Evolutionary conservation across 1,139 yeast genomes (phyloP).

Genomic region (Pneumocystis jirovecii): DNA sequence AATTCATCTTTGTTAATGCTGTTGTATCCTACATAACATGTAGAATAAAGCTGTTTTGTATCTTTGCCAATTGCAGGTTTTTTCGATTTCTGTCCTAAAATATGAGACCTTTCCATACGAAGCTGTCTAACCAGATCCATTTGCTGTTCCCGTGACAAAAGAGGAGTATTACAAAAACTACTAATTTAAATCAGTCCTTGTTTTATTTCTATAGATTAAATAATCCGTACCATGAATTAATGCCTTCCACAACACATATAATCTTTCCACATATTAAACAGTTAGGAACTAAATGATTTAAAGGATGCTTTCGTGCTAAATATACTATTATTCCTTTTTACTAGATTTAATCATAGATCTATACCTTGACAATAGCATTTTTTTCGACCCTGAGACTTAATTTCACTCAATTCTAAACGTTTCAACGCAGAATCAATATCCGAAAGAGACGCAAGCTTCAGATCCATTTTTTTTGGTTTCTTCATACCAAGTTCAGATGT

Average conservation of each 20-base stretch:
- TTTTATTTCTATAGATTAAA: background rate
- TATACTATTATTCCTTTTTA: conserved; percentile 29
- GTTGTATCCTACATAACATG: background rate
- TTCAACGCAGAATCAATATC: conserved; percentile 38
- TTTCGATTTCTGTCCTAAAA: conserved; percentile 10
- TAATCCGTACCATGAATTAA: conserved; percentile 46
- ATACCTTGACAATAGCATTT: conserved; percentile 49
- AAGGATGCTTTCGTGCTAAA: conserved; percentile 50
- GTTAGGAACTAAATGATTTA: conserved; percentile 82
- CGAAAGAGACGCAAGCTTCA: conserved; percentile 35
- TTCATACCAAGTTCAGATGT: conserved; percentile 15
- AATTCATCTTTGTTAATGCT: conserved; percentile 19
- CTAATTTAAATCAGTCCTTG: background rate
- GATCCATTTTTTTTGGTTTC: conserved; percentile 25
- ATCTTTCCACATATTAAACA: conserved; percentile 90
- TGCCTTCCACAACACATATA: conserved; percentile 76
- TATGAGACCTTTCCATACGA: conserved; percentile 19
- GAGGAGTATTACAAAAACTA: conserved; percentile 57
- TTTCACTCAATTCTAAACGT: conserved; percentile 26
- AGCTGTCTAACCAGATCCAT: conserved; percentile 41
- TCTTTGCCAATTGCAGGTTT: conserved; percentile 1
- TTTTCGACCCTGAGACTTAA: conserved; percentile 15
- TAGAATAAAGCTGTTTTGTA: conserved; percentile 4
- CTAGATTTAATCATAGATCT: background rate
- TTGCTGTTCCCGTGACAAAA: conserved; percentile 48